A percentile compares a stretch with the other conserved stretches of the same genome.
phyloP scores from a whole-genome alignment of 164 flowering plant genomes.

The Echeveria elegans region DNA sequence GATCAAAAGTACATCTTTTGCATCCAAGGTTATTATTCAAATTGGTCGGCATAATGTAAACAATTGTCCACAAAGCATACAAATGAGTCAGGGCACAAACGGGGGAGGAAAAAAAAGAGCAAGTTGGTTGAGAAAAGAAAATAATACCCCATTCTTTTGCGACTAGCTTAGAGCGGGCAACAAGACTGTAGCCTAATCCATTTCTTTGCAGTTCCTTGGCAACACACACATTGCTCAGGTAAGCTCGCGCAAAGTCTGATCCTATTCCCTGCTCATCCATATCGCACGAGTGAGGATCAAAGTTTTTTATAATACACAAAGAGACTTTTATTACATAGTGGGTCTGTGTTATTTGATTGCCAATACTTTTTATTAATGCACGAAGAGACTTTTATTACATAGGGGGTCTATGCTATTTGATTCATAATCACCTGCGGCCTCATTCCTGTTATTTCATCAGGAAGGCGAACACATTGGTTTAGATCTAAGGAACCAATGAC shows the following conservation, averaged over 20 bases:
- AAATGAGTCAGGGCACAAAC: neutral
- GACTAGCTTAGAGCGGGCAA: slow-evolving; percentile 57
- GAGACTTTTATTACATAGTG: neutral
- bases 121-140: neutral
- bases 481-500: slow-evolving; percentile 88
- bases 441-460: slow-evolving; percentile 79
- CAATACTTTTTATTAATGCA: neutral
- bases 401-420: neutral
- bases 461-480: slow-evolving; percentile 72
- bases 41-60: neutral
- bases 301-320: neutral
- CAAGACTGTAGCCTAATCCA: slow-evolving; percentile 63
- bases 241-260: slow-evolving; percentile 77
- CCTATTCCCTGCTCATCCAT: slow-evolving; percentile 53
- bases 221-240: slow-evolving; percentile 88
- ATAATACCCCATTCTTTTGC: slow-evolving; percentile 76
- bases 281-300: neutral
- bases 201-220: slow-evolving; percentile 78
- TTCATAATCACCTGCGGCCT: slow-evolving; percentile 51
- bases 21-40: neutral
- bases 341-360: neutral
- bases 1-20: neutral
- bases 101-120: neutral
- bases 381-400: neutral
- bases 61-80: neutral